Evolutionary conservation across 2,329 filamentous ascomycete species (phyloP).

Genomic region (Ilyonectria destructans): DNA sequence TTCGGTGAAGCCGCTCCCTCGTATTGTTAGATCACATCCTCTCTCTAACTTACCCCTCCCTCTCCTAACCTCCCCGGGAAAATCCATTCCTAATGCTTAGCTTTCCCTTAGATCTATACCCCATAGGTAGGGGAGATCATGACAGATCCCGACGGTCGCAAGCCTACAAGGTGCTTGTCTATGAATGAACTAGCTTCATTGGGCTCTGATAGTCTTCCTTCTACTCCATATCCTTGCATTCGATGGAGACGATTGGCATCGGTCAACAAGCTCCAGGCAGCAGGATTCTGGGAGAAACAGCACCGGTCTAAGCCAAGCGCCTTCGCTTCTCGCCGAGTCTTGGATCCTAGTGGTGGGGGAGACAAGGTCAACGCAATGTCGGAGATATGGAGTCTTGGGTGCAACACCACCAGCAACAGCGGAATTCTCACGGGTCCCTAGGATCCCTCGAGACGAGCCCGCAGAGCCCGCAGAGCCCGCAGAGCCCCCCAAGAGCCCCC

Average conservation of each 20-base stretch:
- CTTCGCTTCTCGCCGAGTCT: constrained; percentile 1
- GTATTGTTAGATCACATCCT: neutral
- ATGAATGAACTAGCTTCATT: constrained; percentile 33
- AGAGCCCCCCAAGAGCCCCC: neutral
- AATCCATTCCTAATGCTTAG: constrained; percentile 1
- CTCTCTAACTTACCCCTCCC: neutral
- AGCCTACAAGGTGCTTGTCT: constrained; percentile 14
- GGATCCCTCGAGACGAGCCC: constrained; percentile 13
- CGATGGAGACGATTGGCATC: constrained; percentile 27
- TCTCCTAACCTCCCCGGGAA: neutral
- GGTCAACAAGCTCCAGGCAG: constrained; percentile 38
- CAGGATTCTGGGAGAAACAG: constrained; percentile 38
- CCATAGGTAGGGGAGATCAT: constrained; percentile 21
- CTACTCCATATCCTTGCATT: constrained; percentile 4
- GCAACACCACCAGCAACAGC: constrained; percentile 4
- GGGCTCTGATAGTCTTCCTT: constrained; percentile 29
- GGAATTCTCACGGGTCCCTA: neutral
- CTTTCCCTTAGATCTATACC: constrained; percentile 26
- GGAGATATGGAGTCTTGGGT: constrained; percentile 3
- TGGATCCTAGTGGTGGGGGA: constrained; percentile 4
- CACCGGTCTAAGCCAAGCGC: constrained; percentile 8
- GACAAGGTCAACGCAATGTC: neutral
- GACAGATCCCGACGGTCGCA: constrained; percentile 9
- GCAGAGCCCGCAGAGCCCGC: neutral
- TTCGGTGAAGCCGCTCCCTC: constrained; percentile 11